These are phyloP conservation scores for Camptophora hylomeconis DNA, from an alignment of 2,329 filamentous ascomycete species.

Conservation along the genomic window DNA sequence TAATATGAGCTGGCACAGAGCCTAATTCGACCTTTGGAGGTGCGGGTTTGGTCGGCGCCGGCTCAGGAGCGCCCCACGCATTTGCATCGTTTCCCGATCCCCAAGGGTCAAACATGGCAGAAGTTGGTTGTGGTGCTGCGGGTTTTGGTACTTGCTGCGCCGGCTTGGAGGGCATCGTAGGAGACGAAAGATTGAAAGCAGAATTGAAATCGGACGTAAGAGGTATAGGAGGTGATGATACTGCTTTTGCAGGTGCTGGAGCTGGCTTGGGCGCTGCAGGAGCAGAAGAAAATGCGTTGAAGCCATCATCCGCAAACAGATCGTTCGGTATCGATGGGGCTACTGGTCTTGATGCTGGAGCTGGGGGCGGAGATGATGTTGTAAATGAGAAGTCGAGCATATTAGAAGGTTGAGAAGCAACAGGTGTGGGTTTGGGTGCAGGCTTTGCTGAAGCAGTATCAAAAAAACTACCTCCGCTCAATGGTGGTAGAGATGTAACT, in stretches of 20 bases:
- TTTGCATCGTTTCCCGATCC: constrained; percentile 45
- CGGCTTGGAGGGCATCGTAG: constrained; percentile 29
- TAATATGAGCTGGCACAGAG: constrained; percentile 33
- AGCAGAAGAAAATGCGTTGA: constrained; percentile 16
- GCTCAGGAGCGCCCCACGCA: constrained; percentile 61
- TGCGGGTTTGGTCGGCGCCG: constrained; percentile 28
- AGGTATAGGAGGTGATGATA: constrained; percentile 17
- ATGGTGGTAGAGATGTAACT: constrained; percentile 35
- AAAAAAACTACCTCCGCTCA: constrained; percentile 72
- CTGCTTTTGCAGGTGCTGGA: constrained; percentile 19
- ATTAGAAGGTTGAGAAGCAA: constrained; percentile 40
- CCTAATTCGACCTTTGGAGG: constrained; percentile 18
- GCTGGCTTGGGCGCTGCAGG: constrained; percentile 22
- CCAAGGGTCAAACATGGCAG: constrained; percentile 59
- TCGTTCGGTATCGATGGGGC: constrained; percentile 28
- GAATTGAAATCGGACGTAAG: constrained; percentile 37
- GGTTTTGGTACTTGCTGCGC: constrained; percentile 23
- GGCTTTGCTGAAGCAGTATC: constrained; percentile 52
- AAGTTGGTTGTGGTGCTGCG: constrained; percentile 19
- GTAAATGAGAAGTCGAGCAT: constrained; percentile 56
- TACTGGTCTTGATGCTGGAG: constrained; percentile 32
- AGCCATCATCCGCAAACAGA: constrained; percentile 18
- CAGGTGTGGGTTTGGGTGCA: constrained; percentile 28
- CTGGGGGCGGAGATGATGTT: constrained; percentile 36
- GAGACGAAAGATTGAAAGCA: constrained; percentile 66